Conservation (phyloP, 345 rosid genomes). For the Kandelia obovata region DNA sequence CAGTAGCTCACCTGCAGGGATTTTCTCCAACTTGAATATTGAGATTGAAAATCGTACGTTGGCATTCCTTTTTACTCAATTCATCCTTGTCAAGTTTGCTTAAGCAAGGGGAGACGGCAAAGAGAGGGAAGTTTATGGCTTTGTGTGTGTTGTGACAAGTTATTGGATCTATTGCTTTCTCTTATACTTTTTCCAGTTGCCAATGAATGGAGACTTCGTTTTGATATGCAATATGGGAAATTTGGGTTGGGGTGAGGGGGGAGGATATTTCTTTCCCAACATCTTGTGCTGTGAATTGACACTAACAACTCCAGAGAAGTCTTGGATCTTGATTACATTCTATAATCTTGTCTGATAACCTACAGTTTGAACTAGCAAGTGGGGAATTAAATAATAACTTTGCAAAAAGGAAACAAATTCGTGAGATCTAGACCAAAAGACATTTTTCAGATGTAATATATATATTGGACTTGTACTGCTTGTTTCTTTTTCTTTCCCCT, state of each 20-base stretch:
- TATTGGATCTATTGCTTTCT: neutral
- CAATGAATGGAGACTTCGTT: neutral
- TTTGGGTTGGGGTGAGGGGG: neutral
- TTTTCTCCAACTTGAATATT: slow-evolving; percentile 58
- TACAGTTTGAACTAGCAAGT: slow-evolving; percentile 20
- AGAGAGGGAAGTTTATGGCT: neutral
- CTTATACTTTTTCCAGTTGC: neutral
- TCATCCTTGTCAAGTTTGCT: neutral
- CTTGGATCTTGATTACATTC: slow-evolving; percentile 1
- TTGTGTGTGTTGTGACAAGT: too few species aligned
- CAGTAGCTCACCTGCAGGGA: slow-evolving; percentile 91
- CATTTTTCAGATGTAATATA: slow-evolving; percentile 4
- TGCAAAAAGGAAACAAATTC: neutral
- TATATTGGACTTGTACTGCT: neutral
- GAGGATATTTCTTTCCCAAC: slow-evolving; percentile 4
- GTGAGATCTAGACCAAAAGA: neutral
- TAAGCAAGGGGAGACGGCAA: neutral
- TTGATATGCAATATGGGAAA: slow-evolving; percentile 1
- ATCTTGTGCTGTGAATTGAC: slow-evolving; percentile 9
- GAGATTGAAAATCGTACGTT: slow-evolving; percentile 55
- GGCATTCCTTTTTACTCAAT: neutral
- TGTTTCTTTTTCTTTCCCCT: neutral
- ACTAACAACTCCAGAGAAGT: neutral
- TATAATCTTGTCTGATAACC: slow-evolving; percentile 9
- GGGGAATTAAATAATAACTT: slow-evolving; percentile 14